phyloP scores from a whole-genome alignment of 305 asterid species.

The Rubia balearica region DNA sequence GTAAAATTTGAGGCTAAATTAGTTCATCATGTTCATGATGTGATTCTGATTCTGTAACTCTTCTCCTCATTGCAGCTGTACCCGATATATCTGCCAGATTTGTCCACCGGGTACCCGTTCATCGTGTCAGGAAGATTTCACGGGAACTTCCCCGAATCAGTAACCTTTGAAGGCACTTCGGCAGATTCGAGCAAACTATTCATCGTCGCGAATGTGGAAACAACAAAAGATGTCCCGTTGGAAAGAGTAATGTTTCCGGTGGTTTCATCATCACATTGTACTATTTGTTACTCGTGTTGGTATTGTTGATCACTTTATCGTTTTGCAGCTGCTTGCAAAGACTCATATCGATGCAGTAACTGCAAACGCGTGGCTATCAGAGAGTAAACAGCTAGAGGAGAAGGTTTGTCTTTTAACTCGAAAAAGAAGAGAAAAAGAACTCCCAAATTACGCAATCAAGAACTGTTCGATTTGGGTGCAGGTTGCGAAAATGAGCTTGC shows the following conservation, averaged over 20 bases:
- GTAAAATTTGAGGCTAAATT: conserved; percentile 21
- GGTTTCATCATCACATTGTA: conserved; percentile 16
- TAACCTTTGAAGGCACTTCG: conserved; percentile 49
- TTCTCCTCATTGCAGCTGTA: conserved; percentile 46
- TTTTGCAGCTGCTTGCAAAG: conserved; percentile 52
- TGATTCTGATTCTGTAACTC: conserved; percentile 1
- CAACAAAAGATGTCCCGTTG: conserved; percentile 56
- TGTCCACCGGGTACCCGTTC: conserved; percentile 59
- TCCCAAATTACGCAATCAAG: not conserved
- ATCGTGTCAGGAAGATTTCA: conserved; percentile 65
- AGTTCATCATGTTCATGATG: not conserved
- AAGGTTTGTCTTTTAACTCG: conserved; percentile 38
- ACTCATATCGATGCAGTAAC: conserved; percentile 57
- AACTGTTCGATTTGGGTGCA: conserved; percentile 20
- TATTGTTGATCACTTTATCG: conserved; percentile 9
- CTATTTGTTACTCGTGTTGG: not conserved
- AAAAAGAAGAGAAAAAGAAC: not conserved
- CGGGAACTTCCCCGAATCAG: conserved; percentile 54
- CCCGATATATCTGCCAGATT: conserved; percentile 59
- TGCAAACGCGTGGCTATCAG: conserved; percentile 68
- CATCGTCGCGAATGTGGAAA: conserved; percentile 43
- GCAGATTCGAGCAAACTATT: conserved; percentile 45
- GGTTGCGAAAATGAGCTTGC: conserved; percentile 68
- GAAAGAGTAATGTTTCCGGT: conserved; percentile 39
- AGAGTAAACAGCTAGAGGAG: conserved; percentile 54